Percentiles rank a stretch among this genome's conserved stretches.
These are phyloP conservation scores for Sherardia arvensis DNA, from an alignment of 257 asterid species.

Conservation along the genomic window DNA sequence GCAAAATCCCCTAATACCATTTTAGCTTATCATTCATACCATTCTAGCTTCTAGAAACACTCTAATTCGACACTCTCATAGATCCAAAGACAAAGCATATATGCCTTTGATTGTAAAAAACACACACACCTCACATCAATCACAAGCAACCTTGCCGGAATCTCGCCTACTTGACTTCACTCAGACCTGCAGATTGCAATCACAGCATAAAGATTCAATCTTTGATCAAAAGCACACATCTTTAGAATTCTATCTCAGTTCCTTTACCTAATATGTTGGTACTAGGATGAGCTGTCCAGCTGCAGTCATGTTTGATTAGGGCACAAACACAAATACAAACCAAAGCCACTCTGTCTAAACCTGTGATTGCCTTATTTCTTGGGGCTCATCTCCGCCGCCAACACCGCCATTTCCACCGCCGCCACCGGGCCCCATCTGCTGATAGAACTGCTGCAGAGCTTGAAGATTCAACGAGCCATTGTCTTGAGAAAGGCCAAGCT, in stretches of 20 bases:
- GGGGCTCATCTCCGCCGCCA: constrained; percentile 31
- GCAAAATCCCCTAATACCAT: background rate
- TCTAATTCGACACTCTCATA: constrained; percentile 6
- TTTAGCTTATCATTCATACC: background rate
- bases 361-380: constrained; percentile 33
- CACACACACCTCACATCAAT: constrained; percentile 36
- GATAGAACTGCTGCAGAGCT: constrained; percentile 44
- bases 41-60: background rate
- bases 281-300: constrained; percentile 16
- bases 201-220: background rate
- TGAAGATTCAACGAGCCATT: constrained; percentile 51
- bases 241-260: background rate
- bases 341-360: background rate
- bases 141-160: constrained; percentile 30
- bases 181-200: constrained; percentile 45
- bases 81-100: constrained; percentile 12
- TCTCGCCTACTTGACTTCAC: constrained; percentile 19
- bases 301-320: constrained; percentile 15
- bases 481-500: constrained; percentile 77
- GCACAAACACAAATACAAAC: background rate
- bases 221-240: background rate
- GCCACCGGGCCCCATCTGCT: constrained; percentile 45
- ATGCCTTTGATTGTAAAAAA: constrained; percentile 13
- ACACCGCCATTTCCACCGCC: constrained; percentile 22
- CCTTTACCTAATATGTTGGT: constrained; percentile 23